phyloP scores from a whole-genome alignment of 1,284 basidiomycete genomes.

The Athelia psychrophila region DNA sequence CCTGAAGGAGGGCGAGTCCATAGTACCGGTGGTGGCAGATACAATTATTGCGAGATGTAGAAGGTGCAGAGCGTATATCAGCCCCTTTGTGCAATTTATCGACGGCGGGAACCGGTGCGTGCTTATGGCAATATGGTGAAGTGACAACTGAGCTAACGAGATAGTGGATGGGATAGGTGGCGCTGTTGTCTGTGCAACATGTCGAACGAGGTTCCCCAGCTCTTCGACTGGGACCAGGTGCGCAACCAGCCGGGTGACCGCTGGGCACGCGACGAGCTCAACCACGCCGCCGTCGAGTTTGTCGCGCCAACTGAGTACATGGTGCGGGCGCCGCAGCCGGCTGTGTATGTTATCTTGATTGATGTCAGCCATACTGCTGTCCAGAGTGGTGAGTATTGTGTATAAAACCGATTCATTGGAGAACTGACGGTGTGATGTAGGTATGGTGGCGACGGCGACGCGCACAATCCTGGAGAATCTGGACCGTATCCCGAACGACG shows the following conservation, averaged over 20 bases:
- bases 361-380: constrained; percentile 94
- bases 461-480: constrained; percentile 94
- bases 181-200: constrained; percentile 99
- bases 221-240: constrained; percentile 97
- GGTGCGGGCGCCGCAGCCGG: constrained; percentile 97
- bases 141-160: too few species aligned
- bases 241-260: constrained; percentile 94
- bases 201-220: constrained; percentile 97
- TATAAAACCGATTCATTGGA: not conserved
- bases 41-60: constrained; percentile 97
- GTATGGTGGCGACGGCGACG: constrained; percentile 98
- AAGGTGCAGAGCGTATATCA: constrained; percentile 97
- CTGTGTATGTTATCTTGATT: constrained; percentile 96
- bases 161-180: constrained; percentile 59
- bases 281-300: constrained; percentile 92
- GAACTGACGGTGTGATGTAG: constrained; percentile 33
- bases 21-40: constrained; percentile 88
- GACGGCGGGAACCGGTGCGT: constrained; percentile 91
- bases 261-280: constrained; percentile 93
- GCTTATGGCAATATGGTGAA: constrained; percentile 1
- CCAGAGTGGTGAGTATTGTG: constrained; percentile 61
- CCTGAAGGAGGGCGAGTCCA: constrained; percentile 70
- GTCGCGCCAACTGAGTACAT: constrained; percentile 99
- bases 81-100: constrained; percentile 98
- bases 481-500: constrained; percentile 94